Evolutionary conservation across 2,329 filamentous ascomycete genomes (phyloP).

Genomic region (Diaporthe vaccinii): DNA sequence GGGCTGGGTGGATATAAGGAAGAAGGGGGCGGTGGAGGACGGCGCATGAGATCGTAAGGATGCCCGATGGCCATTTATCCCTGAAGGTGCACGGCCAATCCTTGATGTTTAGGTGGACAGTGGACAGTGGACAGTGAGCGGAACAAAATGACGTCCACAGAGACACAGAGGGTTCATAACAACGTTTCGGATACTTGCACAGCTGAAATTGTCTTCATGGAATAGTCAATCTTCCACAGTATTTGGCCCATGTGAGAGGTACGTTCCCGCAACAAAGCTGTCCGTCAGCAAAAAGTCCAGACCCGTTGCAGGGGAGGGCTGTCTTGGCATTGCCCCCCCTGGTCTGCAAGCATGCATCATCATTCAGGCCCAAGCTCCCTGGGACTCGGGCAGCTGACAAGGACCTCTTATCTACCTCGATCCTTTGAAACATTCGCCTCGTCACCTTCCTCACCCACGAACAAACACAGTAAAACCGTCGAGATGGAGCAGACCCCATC

Average conservation of each 20-base stretch:
- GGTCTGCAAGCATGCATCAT: constrained; percentile 22
- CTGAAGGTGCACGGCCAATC: neutral
- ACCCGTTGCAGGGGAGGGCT: neutral
- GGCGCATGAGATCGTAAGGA: neutral
- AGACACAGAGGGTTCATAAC: neutral
- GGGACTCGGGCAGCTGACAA: neutral
- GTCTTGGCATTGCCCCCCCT: neutral
- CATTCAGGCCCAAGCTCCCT: constrained; percentile 17
- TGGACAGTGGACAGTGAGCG: too few species aligned
- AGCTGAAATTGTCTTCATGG: neutral
- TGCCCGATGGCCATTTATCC: neutral
- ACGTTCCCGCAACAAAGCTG: neutral
- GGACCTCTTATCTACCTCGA: neutral
- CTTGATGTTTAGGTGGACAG: neutral
- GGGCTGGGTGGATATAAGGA: constrained; percentile 21
- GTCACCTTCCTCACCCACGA: neutral
- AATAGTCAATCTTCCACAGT: neutral
- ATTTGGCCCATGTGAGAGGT: neutral
- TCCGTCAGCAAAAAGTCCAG: neutral
- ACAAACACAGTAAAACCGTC: neutral
- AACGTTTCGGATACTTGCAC: neutral
- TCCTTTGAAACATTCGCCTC: constrained; percentile 1
- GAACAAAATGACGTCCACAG: neutral
- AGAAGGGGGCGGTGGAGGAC: neutral
- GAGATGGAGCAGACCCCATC: constrained; percentile 7